Percentiles rank a stretch among this genome's conserved stretches.
These are phyloP conservation scores for Aspergillus thermomutatus DNA, from an alignment of 2,329 filamentous ascomycete genomes.

Conservation along the genomic window DNA sequence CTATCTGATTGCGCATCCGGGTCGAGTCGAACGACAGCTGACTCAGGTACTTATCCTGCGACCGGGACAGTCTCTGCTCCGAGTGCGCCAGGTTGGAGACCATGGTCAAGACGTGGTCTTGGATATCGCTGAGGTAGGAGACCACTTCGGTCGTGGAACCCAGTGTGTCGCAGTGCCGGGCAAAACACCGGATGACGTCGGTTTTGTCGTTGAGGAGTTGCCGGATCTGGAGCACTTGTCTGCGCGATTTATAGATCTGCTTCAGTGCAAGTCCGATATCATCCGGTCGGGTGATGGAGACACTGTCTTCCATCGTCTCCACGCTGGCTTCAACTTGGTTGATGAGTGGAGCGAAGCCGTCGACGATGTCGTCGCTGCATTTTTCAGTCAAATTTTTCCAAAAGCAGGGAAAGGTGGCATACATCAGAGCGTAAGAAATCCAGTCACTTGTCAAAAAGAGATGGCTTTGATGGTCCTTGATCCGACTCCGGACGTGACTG, in stretches of 20 bases:
- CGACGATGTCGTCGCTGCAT: constrained; percentile 82
- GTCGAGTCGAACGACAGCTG: constrained; percentile 88
- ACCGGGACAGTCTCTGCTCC: constrained; percentile 89
- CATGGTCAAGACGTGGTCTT: constrained; percentile 97
- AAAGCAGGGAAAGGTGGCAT: constrained; percentile 35
- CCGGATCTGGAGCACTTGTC: constrained; percentile 86
- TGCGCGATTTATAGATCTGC: constrained; percentile 79
- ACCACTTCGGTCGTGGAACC: constrained; percentile 90
- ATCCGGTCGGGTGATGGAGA: constrained; percentile 82
- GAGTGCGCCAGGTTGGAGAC: constrained; percentile 89
- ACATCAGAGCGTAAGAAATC: constrained; percentile 97
- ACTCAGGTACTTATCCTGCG: constrained; percentile 89
- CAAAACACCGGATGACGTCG: constrained; percentile 90
- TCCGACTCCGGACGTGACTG: constrained; percentile 81
- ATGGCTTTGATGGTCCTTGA: constrained; percentile 84
- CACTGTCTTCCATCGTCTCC: constrained; percentile 85
- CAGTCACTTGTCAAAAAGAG: constrained; percentile 89
- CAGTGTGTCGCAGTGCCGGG: constrained; percentile 91
- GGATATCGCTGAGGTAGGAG: constrained; percentile 89
- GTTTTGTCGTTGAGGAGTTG: constrained; percentile 90
- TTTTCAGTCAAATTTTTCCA: not conserved
- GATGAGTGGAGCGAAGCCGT: constrained; percentile 85
- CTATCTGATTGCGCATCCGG: constrained; percentile 77
- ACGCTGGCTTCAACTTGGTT: constrained; percentile 77
- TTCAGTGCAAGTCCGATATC: constrained; percentile 81